Base-by-base conservation (phyloP, 106 monocot species). In the Iris macrosiphon region DNA sequence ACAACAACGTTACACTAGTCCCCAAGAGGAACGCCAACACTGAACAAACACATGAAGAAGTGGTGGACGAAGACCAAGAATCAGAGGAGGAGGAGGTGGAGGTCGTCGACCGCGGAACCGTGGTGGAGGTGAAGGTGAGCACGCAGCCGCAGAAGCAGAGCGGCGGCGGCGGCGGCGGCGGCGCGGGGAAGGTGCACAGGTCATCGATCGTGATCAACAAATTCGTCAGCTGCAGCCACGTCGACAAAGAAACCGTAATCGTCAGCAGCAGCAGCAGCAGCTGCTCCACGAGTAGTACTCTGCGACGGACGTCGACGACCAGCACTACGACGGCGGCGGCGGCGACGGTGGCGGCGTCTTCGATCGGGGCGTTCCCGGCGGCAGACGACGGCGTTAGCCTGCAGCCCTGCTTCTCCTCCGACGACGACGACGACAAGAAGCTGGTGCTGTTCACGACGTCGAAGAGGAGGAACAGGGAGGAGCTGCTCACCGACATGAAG, bases 111-210 rank as follows among this genome's bases (percentile, higher is more conserved):
- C 75, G 72, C 49, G 82, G 79, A 18, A 79, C 76, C 4, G 64
- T 84, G 15, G 83, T 84, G 27, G 89, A 84, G 42, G 83, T 89
- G 27, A 89, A 84, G 29, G 83, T 89, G 23, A 77, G 83, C 70
- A 79, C 72, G 38, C 78, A 82, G 29, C 82, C 64, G 1, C 71
- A 57, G 63, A 64, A 42, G 26, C 68, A 54, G 24, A 57, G 55
- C 49, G n/a, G n/a, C n/a, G n/a, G n/a, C n/a, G n/a, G n/a, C n/a
- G 49, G 76, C 38, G 31, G 31, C 1, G 16, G 23, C 7, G 12
- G 38, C 28, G 55, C 60, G 0, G 34, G 44, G 61, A 80, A 79
- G 51, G 78, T 88, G 22, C 78, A 72, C 62, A 67, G 75, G 9
- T 82, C 82, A 11, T 69, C 82, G 11, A 35, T 88, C 21, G 82